phyloP scores from a whole-genome alignment of 768 basidiomycete genomes.

The Naganishia onofrii region DNA sequence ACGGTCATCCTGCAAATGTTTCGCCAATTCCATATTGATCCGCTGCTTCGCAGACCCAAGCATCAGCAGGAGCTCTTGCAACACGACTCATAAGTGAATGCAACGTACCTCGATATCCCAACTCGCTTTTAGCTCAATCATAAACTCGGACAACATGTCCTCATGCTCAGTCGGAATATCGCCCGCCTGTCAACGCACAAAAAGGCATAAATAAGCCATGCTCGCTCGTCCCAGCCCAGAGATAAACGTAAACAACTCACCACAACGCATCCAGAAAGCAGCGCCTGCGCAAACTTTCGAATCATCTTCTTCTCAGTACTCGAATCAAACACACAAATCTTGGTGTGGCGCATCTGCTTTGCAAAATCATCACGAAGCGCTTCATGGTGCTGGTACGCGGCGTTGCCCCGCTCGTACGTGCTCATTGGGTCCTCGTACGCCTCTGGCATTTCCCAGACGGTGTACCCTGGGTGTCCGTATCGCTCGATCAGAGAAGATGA shows the following conservation, averaged over 20 bases:
- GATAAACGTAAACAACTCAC: not conserved
- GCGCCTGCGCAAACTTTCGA: constrained; percentile 48
- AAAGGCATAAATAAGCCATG: not conserved
- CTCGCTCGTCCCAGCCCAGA: not conserved
- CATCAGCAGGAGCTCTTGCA: not conserved
- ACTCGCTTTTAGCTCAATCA: constrained; percentile 42
- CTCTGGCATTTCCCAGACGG: constrained; percentile 32
- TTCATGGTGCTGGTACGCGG: constrained; percentile 41
- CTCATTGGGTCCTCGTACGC: constrained; percentile 39
- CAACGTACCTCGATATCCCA: constrained; percentile 39
- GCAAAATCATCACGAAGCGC: constrained; percentile 46
- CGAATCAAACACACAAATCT: constrained; percentile 50
- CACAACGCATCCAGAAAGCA: constrained; percentile 47
- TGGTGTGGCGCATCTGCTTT: constrained; percentile 41
- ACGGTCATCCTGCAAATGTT: constrained; percentile 39
- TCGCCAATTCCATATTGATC: constrained; percentile 38
- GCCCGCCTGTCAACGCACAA: constrained; percentile 29
- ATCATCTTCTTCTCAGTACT: constrained; percentile 49
- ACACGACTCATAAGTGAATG: not conserved
- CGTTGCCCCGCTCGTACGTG: constrained; percentile 42
- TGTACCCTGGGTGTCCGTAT: constrained; percentile 47
- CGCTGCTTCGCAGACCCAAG: not conserved
- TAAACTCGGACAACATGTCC: constrained; percentile 40
- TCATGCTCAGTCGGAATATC: constrained; percentile 50
- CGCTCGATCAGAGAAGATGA: constrained; percentile 34